A percentile compares a stretch with the other conserved stretches of the same genome.
Evolutionary conservation across 1,284 basidiomycete genomes (phyloP).

Genomic region (Sanguinoderma infundibulare): DNA sequence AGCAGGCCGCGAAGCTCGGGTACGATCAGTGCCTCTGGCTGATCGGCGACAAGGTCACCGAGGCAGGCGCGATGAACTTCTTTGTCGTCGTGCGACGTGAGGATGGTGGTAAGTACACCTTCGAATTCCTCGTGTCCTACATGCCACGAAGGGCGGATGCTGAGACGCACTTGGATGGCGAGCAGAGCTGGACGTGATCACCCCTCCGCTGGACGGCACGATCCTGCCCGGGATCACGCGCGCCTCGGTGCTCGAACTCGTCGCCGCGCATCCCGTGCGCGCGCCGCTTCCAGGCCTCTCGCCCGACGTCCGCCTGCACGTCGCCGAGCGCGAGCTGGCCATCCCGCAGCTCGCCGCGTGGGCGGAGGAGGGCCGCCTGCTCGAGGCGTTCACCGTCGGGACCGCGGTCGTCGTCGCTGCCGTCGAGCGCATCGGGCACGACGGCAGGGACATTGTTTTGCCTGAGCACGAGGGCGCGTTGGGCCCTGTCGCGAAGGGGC

Average conservation of each 20-base stretch:
- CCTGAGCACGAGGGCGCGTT: slow-evolving; percentile 50
- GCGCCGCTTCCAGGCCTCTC: slow-evolving; percentile 46
- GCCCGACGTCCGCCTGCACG: slow-evolving; percentile 46
- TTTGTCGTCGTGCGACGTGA: slow-evolving; percentile 54
- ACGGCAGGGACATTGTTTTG: slow-evolving; percentile 55
- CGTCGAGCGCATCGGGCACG: slow-evolving; percentile 58
- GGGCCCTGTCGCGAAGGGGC: slow-evolving; percentile 59
- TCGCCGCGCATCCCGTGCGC: slow-evolving; percentile 58
- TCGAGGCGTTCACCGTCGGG: slow-evolving; percentile 78
- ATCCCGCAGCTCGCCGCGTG: slow-evolving; percentile 63
- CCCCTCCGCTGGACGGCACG: slow-evolving; percentile 78
- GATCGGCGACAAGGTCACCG: slow-evolving; percentile 44
- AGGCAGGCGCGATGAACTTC: slow-evolving; percentile 69
- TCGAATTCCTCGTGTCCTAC: too few species aligned
- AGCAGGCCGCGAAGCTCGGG: slow-evolving; percentile 65
- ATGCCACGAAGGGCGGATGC: not conserved
- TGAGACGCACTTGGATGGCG: not conserved
- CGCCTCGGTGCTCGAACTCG: slow-evolving; percentile 69
- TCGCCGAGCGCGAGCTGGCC: slow-evolving; percentile 41
- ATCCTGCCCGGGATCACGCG: slow-evolving; percentile 81
- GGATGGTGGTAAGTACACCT: slow-evolving; percentile 46
- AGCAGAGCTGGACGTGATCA: slow-evolving; percentile 66
- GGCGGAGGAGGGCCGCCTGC: slow-evolving; percentile 51
- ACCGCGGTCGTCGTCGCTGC: slow-evolving; percentile 70
- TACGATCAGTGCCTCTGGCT: slow-evolving; percentile 77